Percentiles rank a stretch among this genome's conserved stretches.
Conservation (phyloP, 441 rosid species). For the Erodium chrysanthum region DNA sequence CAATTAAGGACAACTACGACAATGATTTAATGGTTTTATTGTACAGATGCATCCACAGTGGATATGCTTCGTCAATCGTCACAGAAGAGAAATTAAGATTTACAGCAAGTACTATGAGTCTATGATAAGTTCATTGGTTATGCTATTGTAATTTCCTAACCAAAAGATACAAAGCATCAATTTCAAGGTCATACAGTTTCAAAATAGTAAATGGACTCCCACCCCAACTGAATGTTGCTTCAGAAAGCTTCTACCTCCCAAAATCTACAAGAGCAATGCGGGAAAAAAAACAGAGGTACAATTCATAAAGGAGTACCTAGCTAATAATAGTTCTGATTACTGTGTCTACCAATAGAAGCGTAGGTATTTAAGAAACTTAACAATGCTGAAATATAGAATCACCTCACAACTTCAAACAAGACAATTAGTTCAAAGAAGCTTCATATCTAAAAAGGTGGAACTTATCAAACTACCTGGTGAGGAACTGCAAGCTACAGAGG, state of each 20-base stretch:
- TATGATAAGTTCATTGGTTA: not conserved
- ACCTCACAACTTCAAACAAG: not conserved
- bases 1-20: too few species aligned
- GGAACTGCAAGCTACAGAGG: constrained; percentile 82
- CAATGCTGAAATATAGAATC: not conserved
- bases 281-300: not conserved
- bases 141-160: not conserved
- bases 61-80: too few species aligned
- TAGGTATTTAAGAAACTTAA: not conserved
- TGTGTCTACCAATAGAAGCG: not conserved
- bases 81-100: not conserved
- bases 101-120: not conserved
- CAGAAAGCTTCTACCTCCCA: not conserved
- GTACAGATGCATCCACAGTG: not conserved
- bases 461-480: constrained; percentile 53
- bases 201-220: not conserved
- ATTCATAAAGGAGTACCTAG: not conserved
- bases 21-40: not conserved
- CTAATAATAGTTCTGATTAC: not conserved
- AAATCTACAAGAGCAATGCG: not conserved
- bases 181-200: not conserved
- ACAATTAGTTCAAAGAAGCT: not conserved
- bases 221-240: constrained; percentile 1
- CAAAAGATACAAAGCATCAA: not conserved
- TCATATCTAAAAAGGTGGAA: not conserved